Conservation (phyloP, 306 rosid genomes). For the Quillaja saponaria region DNA sequence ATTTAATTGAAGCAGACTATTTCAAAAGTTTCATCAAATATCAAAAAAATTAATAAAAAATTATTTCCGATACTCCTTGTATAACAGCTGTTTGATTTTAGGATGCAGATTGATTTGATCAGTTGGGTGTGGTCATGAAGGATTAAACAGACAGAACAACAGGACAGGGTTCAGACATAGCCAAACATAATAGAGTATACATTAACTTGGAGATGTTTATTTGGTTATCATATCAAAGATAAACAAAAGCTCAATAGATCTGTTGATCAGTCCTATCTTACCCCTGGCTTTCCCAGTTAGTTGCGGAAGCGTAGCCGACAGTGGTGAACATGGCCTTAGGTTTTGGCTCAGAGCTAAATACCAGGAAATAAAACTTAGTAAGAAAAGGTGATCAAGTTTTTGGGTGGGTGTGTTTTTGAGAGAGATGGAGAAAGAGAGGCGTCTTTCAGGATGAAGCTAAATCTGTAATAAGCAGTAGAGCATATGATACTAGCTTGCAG, state of each 20-base stretch:
- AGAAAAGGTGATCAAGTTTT: background rate
- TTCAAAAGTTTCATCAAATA: background rate
- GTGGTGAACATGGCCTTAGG: background rate
- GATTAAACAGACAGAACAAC: slow-evolving; percentile 4
- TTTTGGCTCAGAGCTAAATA: background rate
- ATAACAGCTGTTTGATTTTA: slow-evolving; percentile 5
- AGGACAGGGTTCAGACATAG: background rate
- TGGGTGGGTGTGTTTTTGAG: background rate
- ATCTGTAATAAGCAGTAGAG: slow-evolving; percentile 7
- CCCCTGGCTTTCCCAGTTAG: slow-evolving; percentile 13
- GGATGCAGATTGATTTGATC: background rate
- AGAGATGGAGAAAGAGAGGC: background rate
- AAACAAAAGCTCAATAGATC: no score
- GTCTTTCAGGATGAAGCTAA: slow-evolving; percentile 10
- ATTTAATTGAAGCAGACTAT: slow-evolving; percentile 2
- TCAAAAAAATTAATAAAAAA: background rate
- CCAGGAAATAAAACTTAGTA: background rate
- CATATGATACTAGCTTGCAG: slow-evolving; percentile 17
- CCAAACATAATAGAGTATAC: background rate
- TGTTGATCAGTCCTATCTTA: background rate
- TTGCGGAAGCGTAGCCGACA: background rate
- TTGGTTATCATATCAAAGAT: no score
- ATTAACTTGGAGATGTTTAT: background rate
- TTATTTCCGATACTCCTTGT: background rate
- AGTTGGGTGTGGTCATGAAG: background rate